A percentile compares a stretch with the other conserved stretches of the same genome.
These are phyloP conservation scores for Picea abies DNA, from an alignment of 83 land plant genomes.

Conservation along the genomic window DNA sequence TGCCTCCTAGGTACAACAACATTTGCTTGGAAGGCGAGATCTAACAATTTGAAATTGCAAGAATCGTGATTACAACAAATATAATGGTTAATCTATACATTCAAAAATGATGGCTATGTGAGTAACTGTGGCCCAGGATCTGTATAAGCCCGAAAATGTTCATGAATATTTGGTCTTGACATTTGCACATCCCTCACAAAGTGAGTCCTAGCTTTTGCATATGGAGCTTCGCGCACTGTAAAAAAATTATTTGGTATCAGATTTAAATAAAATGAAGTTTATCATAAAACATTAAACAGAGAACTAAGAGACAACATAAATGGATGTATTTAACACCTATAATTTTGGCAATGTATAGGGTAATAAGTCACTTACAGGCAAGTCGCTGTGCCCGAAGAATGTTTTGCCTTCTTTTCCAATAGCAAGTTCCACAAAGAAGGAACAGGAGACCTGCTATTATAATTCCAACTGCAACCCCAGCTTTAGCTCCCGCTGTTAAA, in stretches of 20 bases:
- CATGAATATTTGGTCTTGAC: conserved; percentile 42
- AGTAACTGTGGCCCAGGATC: conserved; percentile 58
- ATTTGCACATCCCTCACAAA: conserved; percentile 64
- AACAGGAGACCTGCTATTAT: conserved; percentile 25
- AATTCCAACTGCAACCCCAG: conserved; percentile 61
- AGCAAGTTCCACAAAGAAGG: conserved; percentile 31
- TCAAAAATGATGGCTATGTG: conserved; percentile 22
- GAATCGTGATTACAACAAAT: not conserved
- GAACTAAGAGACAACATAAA: not conserved
- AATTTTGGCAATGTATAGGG: not conserved
- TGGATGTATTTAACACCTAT: not conserved
- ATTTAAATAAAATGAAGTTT: not conserved
- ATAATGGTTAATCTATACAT: not conserved
- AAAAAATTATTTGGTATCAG: not conserved
- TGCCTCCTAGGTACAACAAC: not conserved
- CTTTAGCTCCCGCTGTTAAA: conserved; percentile 54
- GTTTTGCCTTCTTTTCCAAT: conserved; percentile 80
- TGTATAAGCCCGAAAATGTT: conserved; percentile 37
- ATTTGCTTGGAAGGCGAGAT: not conserved
- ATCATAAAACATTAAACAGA: not conserved
- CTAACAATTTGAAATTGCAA: conserved; percentile 4
- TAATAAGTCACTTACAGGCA: conserved; percentile 43
- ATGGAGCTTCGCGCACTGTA: conserved; percentile 80
- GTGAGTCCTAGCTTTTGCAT: conserved; percentile 75
- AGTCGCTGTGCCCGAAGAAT: conserved; percentile 64